Evolutionary conservation across 1,284 basidiomycete species (phyloP), one percentile per base, ranked within the genome.

Genomic region (Naganishia sp.): DNA sequence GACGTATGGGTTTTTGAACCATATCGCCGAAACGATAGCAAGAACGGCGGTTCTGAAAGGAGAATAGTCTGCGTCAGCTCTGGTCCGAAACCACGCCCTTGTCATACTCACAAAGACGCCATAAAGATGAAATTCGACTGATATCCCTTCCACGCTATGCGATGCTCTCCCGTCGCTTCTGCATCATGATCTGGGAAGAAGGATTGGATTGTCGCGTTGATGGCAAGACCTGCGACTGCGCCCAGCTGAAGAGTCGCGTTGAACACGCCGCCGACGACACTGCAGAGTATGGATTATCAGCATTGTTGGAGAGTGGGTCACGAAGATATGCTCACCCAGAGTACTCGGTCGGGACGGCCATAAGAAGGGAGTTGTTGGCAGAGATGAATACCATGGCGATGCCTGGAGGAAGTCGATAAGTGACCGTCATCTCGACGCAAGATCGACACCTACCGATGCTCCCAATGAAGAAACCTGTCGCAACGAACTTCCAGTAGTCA

Each of bases 191-290:
- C 61, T 5, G 47, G 43, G 35, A 53, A 67, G 7, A 43, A 49
- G 5, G 62, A 58, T 39, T 70, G 63, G 5, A 70, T 70, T 32
- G 66, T 67, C 0, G 71, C 28, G 70, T 76, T 58, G 68, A 72
- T 43, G 73, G 78, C n/a, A 69, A 76, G 53, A 70, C 74, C 63
- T 67, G 77, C 68, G 72, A 71, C 52, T 74, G 79, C 52, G 70
- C 76, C 60, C 71, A 80, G 45, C 74, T 80, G 69, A 72, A 79
- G 67, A 71, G 77, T 68, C 72, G 79, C 39, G 70, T 80, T 58
- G 78, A 80, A 71, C 70, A 76, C 69, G 69, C 75, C 66, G 74
- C 79, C 71, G 72, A 77, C 66, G 74, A 80, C 67, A 25, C 61
- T 56, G 32, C 9, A 17, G 17, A 9, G 28, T 13, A 39, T 10